phyloP scores from a whole-genome alignment of 345 rosid species.

The Durio zibethinus region DNA sequence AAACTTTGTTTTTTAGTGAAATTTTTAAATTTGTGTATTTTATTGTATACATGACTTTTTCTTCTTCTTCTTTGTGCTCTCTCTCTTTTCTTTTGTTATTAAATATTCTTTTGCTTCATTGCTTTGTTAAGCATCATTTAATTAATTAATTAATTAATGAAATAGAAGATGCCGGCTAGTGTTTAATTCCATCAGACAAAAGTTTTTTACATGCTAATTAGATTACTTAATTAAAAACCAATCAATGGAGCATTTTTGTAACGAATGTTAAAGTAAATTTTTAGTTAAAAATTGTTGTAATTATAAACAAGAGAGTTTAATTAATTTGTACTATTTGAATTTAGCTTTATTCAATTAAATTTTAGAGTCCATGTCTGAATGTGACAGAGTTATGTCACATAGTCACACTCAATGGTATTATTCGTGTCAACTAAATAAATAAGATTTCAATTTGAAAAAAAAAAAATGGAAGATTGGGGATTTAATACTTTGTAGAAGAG shows the following conservation, averaged over 20 bases:
- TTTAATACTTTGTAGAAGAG: too few relatives aligned
- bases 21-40: constrained; percentile 32
- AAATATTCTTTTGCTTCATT: too few relatives aligned
- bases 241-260: too few relatives aligned
- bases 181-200: background rate
- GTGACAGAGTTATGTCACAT: background rate
- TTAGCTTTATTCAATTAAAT: background rate
- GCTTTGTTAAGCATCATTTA: too few relatives aligned
- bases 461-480: too few relatives aligned
- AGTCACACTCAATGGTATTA: background rate
- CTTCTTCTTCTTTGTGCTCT: constrained; percentile 1
- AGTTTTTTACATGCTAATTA: too few relatives aligned
- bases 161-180: background rate
- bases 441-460: background rate
- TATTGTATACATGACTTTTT: constrained; percentile 27
- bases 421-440: background rate
- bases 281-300: background rate
- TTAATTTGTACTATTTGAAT: background rate
- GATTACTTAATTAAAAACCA: too few relatives aligned
- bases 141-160: too few relatives aligned
- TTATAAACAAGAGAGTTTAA: background rate
- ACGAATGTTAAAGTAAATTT: too few relatives aligned
- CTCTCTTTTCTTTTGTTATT: too few relatives aligned
- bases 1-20: constrained; percentile 8
- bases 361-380: background rate